Evolutionary conservation across 768 basidiomycete species (phyloP).

Genomic region (Daedaleopsis nitida): DNA sequence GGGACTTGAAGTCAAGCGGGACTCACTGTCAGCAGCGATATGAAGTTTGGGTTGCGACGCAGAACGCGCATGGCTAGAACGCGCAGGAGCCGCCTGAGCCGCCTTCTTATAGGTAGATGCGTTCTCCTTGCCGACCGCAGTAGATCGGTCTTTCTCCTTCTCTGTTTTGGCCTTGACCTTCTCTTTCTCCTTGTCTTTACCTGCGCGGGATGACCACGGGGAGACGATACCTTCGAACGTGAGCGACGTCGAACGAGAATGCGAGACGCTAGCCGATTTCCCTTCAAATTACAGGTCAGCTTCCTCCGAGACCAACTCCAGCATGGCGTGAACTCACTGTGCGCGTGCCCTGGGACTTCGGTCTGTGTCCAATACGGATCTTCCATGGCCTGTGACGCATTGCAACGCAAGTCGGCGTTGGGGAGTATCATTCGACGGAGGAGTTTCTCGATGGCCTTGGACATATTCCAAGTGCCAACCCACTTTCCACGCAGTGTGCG

Average conservation of each 20-base stretch:
- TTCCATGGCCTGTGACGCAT: conserved; percentile 60
- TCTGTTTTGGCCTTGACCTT: conserved; percentile 10
- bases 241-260: conserved; percentile 22
- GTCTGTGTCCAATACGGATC: conserved; percentile 66
- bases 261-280: conserved; percentile 35
- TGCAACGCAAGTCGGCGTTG: conserved; percentile 80
- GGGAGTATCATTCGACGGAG: conserved; percentile 79
- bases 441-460: conserved; percentile 62
- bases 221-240: conserved; percentile 35
- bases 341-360: conserved; percentile 30
- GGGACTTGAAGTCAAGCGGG: not conserved
- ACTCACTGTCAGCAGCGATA: conserved; percentile 22
- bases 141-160: conserved; percentile 8
- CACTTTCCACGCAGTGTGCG: conserved; percentile 84
- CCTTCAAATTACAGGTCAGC: conserved; percentile 26
- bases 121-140: conserved; percentile 17
- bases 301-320: not conserved
- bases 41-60: conserved; percentile 39
- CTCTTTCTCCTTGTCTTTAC: conserved; percentile 21
- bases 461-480: conserved; percentile 81
- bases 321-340: conserved; percentile 41
- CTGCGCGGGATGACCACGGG: conserved; percentile 33
- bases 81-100: not conserved
- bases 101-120: not conserved
- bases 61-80: conserved; percentile 28